Base-by-base conservation (phyloP, 2,329 filamentous ascomycete species). In the Neonectria hederae region DNA sequence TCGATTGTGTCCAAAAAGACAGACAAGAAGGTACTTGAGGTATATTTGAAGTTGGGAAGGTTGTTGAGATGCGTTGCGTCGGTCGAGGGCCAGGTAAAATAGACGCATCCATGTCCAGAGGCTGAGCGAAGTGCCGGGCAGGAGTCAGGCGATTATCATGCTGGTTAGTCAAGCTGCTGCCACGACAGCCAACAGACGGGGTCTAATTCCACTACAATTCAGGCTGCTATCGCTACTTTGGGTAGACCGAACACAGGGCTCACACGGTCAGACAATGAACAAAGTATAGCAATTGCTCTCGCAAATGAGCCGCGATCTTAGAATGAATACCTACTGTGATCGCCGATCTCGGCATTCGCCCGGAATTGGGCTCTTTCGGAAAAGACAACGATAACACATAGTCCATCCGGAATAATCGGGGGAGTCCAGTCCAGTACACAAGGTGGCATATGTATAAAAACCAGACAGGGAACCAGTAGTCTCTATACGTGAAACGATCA, bases 91-190 rank as follows among this genome's bases (percentile, higher is more conserved):
- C 45, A 54, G 54, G 56, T 56, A 64, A 58, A 63, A 59, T 69
- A 62, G 56, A 61, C 48, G 63, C 46, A 65, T 68, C 58, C 61
- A 55, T 60, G 65, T 64, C 65, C 40, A 46, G 53, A 54, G 26
- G 61, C 43, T 38, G 38, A 22, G 56, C 13, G 21, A 52, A 22
- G 48, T 24, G 24, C 49, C 57, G 40, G 57, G 11, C 17, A 26
- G 26, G 61, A 30, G 58, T 69, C 70, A 72, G 69, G 69, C 69
- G 65, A 72, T 71, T 71, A 53, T 55, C 63, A 30, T 54, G 38
- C 28, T 24, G 55, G 51, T 54, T 54, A 63, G 55, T 55, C 61
- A 63, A 63, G 55, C 48, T 42, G 48, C 48, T 57, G 54, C 55
- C 56, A 43, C 55, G 21, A 35, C 26, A 21, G 22, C n/a, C 24